Evolutionary conservation across 805 yeast species (phyloP).

Genomic region (Blastobotrys americana): DNA sequence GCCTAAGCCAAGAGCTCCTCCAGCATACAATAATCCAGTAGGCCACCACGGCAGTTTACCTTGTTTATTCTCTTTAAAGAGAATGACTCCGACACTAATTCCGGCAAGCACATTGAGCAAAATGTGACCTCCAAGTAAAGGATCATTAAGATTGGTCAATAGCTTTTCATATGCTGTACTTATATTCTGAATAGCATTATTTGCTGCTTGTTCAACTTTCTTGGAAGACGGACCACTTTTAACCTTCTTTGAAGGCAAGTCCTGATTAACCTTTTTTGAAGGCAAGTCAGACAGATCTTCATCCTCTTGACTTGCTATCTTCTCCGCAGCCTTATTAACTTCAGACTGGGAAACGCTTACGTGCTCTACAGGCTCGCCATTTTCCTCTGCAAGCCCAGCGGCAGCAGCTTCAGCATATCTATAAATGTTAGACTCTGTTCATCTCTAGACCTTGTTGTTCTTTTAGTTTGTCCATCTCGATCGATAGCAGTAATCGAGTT

Average conservation of each 20-base stretch:
- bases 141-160: conserved; percentile 17
- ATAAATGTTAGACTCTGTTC: background rate
- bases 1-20: conserved; percentile 2
- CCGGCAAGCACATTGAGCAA: conserved; percentile 15
- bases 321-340: background rate
- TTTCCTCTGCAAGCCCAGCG: background rate
- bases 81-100: conserved; percentile 16
- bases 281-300: background rate
- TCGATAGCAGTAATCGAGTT: too few relatives aligned
- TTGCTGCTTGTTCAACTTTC: too few relatives aligned
- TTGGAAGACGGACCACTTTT: too few relatives aligned
- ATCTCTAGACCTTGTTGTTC: too few relatives aligned
- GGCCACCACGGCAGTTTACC: conserved; percentile 16
- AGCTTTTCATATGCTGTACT: background rate
- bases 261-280: too few relatives aligned
- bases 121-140: conserved; percentile 18
- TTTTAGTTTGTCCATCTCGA: too few relatives aligned
- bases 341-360: background rate
- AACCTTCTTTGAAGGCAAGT: too few relatives aligned
- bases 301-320: background rate
- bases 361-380: conserved; percentile 2
- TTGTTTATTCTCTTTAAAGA: conserved; percentile 14
- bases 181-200: background rate
- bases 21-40: background rate
- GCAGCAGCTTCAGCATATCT: conserved; percentile 2